A percentile compares a stretch with the other conserved stretches of the same genome.
Evolutionary conservation across 1,284 basidiomycete species (phyloP).

Genomic region (Trametes versicolor): DNA sequence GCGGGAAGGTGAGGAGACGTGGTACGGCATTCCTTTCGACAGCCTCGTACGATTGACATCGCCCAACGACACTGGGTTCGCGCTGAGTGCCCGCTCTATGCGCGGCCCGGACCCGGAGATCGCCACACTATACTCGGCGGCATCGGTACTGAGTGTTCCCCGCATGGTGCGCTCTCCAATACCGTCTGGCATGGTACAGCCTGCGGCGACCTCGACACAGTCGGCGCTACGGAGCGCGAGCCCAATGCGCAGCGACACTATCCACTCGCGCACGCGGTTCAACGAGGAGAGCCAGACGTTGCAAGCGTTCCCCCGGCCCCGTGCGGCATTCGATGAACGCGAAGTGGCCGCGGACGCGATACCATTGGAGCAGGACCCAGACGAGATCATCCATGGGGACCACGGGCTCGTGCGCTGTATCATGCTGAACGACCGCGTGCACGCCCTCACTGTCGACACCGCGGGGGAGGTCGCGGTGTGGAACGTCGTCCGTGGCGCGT

Average conservation of each 20-base stretch:
- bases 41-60: slow-evolving; percentile 83
- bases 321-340: slow-evolving; percentile 75
- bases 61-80: slow-evolving; percentile 69
- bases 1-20: slow-evolving; percentile 55
- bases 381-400: slow-evolving; percentile 80
- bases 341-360: slow-evolving; percentile 85
- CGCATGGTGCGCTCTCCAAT: slow-evolving; percentile 49
- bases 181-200: slow-evolving; percentile 42
- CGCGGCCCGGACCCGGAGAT: slow-evolving; percentile 75
- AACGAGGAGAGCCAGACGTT: slow-evolving; percentile 52
- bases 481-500: slow-evolving; percentile 87
- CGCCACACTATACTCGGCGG: slow-evolving; percentile 86
- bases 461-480: slow-evolving; percentile 88
- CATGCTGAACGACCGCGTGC: slow-evolving; percentile 91
- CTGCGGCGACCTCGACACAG: slow-evolving; percentile 35
- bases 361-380: slow-evolving; percentile 70
- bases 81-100: slow-evolving; percentile 37
- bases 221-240: slow-evolving; percentile 41
- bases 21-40: slow-evolving; percentile 82
- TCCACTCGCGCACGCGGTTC: slow-evolving; percentile 29
- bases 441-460: slow-evolving; percentile 93
- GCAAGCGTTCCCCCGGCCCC: slow-evolving; percentile 51
- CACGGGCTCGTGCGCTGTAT: slow-evolving; percentile 87
- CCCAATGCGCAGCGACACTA: slow-evolving; percentile 42
- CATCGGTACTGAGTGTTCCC: slow-evolving; percentile 79